A percentile compares a stretch with the other conserved stretches of the same genome.
Conservation (phyloP, 306 rosid species). For the Lagenaria siceraria region DNA sequence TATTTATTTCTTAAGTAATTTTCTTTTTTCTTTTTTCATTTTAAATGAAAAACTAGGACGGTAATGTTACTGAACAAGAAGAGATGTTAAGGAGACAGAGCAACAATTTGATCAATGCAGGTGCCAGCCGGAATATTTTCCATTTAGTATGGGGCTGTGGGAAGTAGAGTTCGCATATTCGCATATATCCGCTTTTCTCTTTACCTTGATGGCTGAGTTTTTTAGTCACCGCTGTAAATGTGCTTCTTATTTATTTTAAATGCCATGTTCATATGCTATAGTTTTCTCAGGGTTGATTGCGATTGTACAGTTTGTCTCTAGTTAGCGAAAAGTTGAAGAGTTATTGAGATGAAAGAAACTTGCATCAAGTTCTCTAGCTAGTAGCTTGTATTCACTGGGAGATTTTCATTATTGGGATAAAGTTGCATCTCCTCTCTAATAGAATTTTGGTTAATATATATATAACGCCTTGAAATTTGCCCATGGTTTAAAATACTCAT, state of each 20-base stretch:
- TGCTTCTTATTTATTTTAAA: neutral
- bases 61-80: constrained; percentile 48
- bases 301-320: neutral
- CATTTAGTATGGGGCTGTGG: constrained; percentile 68
- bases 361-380: neutral
- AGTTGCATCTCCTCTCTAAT: neutral
- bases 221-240: neutral
- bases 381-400: neutral
- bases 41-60: constrained; percentile 41
- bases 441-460: no score
- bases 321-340: neutral
- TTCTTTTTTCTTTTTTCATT: neutral
- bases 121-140: constrained; percentile 79
- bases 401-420: neutral
- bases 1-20: neutral
- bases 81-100: constrained; percentile 68
- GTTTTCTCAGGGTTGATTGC: neutral
- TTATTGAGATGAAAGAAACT: neutral
- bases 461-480: no score
- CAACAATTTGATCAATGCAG: constrained; percentile 41
- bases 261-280: neutral
- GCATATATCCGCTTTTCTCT: neutral
- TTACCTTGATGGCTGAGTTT: neutral
- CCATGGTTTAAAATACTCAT: neutral
- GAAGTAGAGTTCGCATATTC: neutral